Evolutionary conservation across 495 filamentous ascomycete genomes (phyloP).

Genomic region (Aspergillus funiculosus): DNA sequence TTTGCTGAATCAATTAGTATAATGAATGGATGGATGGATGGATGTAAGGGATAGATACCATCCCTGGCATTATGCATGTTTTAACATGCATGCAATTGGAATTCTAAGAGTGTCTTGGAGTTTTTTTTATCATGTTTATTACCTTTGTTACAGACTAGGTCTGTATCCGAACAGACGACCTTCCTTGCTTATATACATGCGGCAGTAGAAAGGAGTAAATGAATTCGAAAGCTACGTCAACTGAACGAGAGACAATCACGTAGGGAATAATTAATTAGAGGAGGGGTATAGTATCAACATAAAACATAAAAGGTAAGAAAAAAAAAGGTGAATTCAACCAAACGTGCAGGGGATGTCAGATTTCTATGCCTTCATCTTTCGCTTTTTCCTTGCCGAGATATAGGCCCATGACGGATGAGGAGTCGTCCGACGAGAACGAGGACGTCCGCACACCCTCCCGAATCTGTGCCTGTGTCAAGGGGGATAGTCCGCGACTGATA

Average conservation of each 20-base stretch:
- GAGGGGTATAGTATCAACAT: background rate
- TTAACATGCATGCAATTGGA: too few species aligned
- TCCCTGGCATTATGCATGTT: too few species aligned
- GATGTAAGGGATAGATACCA: too few species aligned
- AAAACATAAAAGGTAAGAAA: background rate
- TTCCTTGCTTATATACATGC: too few species aligned
- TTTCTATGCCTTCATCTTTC: slow-evolving; percentile 24
- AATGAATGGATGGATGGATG: too few species aligned
- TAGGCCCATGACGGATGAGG: slow-evolving; percentile 16
- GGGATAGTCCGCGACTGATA: slow-evolving; percentile 34
- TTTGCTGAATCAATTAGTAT: too few species aligned
- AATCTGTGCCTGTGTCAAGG: slow-evolving; percentile 41
- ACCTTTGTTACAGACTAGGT: too few species aligned
- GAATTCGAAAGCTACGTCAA: too few species aligned
- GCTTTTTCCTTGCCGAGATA: slow-evolving; percentile 21
- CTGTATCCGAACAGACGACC: too few species aligned
- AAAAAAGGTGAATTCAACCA: background rate
- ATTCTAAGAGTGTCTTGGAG: too few species aligned
- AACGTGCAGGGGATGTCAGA: background rate
- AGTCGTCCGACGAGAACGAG: slow-evolving; percentile 39
- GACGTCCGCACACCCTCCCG: slow-evolving; percentile 36
- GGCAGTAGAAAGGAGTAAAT: too few species aligned
- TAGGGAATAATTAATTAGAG: background rate
- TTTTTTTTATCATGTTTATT: too few species aligned
- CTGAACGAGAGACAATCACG: background rate